These are phyloP conservation scores for Lojkania enalia DNA, from an alignment of 2,329 filamentous ascomycete genomes.

Conservation along the genomic window DNA sequence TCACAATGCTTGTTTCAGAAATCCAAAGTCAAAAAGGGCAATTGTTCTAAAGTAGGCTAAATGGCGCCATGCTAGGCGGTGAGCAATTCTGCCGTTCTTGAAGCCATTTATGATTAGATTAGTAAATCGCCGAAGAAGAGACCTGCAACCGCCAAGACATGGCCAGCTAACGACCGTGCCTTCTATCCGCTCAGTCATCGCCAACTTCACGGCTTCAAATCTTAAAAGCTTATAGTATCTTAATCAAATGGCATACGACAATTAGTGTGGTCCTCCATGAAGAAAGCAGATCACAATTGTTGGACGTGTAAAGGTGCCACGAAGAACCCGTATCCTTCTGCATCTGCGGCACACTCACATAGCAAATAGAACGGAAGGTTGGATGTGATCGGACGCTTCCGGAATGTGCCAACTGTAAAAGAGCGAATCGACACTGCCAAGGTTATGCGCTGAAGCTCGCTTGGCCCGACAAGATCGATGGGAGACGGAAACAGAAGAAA, in stretches of 20 bases:
- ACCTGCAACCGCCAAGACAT: too few relatives aligned
- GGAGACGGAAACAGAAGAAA: conserved; percentile 45
- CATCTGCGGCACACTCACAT: conserved; percentile 14
- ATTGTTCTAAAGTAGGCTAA: too few relatives aligned
- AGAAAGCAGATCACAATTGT: conserved; percentile 9
- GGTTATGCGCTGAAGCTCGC: conserved; percentile 53
- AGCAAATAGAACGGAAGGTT: conserved; percentile 52
- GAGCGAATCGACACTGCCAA: conserved; percentile 48
- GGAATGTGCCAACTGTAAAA: conserved; percentile 50
- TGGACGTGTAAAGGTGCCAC: conserved; percentile 13
- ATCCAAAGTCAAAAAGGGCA: too few relatives aligned
- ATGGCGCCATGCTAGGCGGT: too few relatives aligned
- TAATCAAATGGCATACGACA: background rate
- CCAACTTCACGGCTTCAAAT: background rate
- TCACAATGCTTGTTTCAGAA: too few relatives aligned
- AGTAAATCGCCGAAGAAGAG: too few relatives aligned
- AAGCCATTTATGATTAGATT: too few relatives aligned
- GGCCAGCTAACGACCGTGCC: too few relatives aligned
- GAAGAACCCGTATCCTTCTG: background rate
- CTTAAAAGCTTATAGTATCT: background rate
- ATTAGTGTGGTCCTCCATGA: conserved; percentile 1
- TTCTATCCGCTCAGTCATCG: background rate
- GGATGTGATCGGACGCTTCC: conserved; percentile 53
- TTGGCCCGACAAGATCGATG: conserved; percentile 55
- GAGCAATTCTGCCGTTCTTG: too few relatives aligned